A percentile compares a stretch with the other conserved stretches of the same genome.
phyloP scores from a whole-genome alignment of 1,284 basidiomycete species.

The Austroboletus rostrupii region DNA sequence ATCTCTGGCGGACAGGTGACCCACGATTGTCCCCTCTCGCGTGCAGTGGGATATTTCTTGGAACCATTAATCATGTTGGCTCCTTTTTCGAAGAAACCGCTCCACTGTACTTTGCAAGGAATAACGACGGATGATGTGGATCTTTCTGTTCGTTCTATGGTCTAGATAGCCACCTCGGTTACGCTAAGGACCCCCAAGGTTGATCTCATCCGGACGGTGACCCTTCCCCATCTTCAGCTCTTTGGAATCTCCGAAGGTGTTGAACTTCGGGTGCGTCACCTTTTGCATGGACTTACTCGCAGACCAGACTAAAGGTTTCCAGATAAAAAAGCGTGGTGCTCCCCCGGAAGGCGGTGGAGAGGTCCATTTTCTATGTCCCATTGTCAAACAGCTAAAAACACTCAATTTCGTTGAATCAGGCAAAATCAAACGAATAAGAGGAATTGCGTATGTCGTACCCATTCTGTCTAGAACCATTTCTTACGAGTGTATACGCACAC shows the following conservation, averaged over 20 bases:
- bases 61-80: constrained; percentile 89
- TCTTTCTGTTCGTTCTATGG: constrained; percentile 63
- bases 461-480: neutral
- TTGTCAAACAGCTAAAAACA: constrained; percentile 86
- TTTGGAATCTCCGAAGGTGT: constrained; percentile 88
- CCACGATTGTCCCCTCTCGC: constrained; percentile 86
- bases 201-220: constrained; percentile 89
- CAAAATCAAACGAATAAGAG: constrained; percentile 90
- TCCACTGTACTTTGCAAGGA: constrained; percentile 80
- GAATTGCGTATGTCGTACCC: constrained; percentile 73
- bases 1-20: constrained; percentile 79
- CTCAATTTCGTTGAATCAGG: constrained; percentile 90
- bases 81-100: constrained; percentile 88
- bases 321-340: constrained; percentile 94
- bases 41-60: constrained; percentile 91
- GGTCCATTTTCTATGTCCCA: constrained; percentile 88
- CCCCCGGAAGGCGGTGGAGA: constrained; percentile 91
- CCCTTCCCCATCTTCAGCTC: constrained; percentile 85
- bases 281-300: constrained; percentile 1
- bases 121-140: constrained; percentile 90
- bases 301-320: constrained; percentile 5
- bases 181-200: constrained; percentile 40
- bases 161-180: neutral
- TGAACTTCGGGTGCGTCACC: constrained; percentile 65
- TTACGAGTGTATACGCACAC: constrained; percentile 9